These are phyloP conservation scores for Camellia granthamiana DNA, from an alignment of 148 eudicot species.

Conservation along the genomic window DNA sequence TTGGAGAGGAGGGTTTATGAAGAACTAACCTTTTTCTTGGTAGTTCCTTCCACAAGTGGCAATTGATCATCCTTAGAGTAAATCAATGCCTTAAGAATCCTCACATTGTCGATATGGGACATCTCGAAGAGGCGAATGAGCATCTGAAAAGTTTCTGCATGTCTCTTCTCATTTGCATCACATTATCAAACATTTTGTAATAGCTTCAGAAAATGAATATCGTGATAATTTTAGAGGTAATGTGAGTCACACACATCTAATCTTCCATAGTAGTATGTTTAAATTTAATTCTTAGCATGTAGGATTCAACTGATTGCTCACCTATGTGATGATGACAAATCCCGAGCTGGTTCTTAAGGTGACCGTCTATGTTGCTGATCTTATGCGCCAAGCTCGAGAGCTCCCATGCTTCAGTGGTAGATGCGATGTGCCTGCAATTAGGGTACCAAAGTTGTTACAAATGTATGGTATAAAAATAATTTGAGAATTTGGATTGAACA, in stretches of 20 bases:
- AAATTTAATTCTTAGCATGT: too few species aligned
- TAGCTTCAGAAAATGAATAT: background rate
- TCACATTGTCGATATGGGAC: slow-evolving; percentile 66
- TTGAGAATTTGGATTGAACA: background rate
- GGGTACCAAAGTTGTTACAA: background rate
- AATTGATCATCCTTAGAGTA: slow-evolving; percentile 55
- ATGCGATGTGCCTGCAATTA: slow-evolving; percentile 42
- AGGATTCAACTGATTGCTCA: slow-evolving; percentile 8
- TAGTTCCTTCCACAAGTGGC: slow-evolving; percentile 57
- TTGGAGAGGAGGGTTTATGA: slow-evolving; percentile 7
- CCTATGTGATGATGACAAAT: slow-evolving; percentile 77
- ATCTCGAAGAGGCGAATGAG: slow-evolving; percentile 64
- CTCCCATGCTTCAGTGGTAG: slow-evolving; percentile 95
- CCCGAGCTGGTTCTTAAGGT: slow-evolving; percentile 60
- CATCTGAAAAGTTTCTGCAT: slow-evolving; percentile 50
- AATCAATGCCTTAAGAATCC: slow-evolving; percentile 60
- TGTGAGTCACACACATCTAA: too few species aligned
- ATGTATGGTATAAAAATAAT: background rate
- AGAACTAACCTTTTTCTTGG: slow-evolving; percentile 41
- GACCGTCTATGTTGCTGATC: slow-evolving; percentile 64
- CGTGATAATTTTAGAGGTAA: background rate
- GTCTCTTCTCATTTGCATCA: slow-evolving; percentile 75
- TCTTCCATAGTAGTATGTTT: too few species aligned
- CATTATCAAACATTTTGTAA: background rate
- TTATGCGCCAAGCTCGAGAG: slow-evolving; percentile 83